Evolutionary conservation across 345 rosid species (phyloP).

Genomic region (Salix udensis): DNA sequence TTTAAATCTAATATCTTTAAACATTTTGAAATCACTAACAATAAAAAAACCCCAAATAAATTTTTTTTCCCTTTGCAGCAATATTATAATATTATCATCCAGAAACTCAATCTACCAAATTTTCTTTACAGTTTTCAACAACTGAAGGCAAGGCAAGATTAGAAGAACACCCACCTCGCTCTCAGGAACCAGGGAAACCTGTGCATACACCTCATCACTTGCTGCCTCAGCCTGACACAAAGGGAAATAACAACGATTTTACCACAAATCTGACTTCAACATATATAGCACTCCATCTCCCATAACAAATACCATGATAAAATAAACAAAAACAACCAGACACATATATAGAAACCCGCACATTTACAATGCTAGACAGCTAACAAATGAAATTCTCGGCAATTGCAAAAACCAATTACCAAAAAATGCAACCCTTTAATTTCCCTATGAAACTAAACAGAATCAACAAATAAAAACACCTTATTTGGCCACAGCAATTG

Average conservation of each 20-base stretch:
- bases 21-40: neutral
- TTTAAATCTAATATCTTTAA: neutral
- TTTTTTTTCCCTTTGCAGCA: no score
- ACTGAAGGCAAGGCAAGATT: neutral
- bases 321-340: neutral
- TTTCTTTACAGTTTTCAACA: neutral
- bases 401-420: neutral
- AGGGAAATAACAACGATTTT: conserved; percentile 1
- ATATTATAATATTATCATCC: neutral
- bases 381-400: conserved; percentile 7
- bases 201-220: conserved; percentile 91
- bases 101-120: neutral
- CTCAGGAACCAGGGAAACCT: conserved; percentile 78
- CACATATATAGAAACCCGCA: neutral
- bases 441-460: neutral
- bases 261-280: conserved; percentile 6
- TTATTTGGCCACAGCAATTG: neutral
- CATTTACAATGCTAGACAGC: neutral
- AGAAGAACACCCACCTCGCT: conserved; percentile 52
- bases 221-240: conserved; percentile 76
- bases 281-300: neutral
- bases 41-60: no score
- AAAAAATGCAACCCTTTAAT: neutral
- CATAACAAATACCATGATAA: neutral
- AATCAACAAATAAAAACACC: neutral